Base-by-base conservation (phyloP, 2,329 filamentous ascomycete genomes). In the Cercospora zeina region DNA sequence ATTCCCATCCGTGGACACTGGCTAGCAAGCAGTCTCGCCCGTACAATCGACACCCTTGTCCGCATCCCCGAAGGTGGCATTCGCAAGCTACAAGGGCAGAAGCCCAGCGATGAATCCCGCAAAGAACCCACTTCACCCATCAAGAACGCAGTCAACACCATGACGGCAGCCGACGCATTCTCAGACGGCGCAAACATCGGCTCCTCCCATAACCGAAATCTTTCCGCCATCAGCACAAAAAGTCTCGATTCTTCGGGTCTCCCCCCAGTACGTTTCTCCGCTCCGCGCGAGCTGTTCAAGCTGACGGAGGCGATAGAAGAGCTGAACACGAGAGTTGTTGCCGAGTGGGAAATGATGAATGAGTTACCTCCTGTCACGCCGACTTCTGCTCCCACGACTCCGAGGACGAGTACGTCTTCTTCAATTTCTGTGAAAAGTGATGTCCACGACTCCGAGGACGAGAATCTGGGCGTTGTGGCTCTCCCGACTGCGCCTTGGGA, bases 21-120 rank as follows among this genome's bases (percentile, higher is more conserved):
- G 93, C 79, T 88, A 3, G 89, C 89, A 8, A 91, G 91, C 0
- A 90, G 87, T 69, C 90, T 97, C 54, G 91, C 90, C 0, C 87
- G 91, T 37, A 93, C 90, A 0, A 83, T 99, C n/a, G 89, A 93
- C 63, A 93, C 96, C 71, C 82, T 99, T 8, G 91, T 96, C 54
- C 86, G 88, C 16, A 86, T 97, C 4, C 93, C 95, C 0, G 87
- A 93, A 84, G 81, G 83, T 16, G 85, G 85, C 10, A 91, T 93
- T 4, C 89, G 95, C 4, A 89, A 89, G 61, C 80, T 91, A 19
- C 65, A 88, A 84, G 62, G 81, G 79, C 51, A 84, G 81, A 70
- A 82, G 79, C 71, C 81, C 13, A 68, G 70, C 54, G 69, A 69
- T 54, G 71, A 70, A 11, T 51, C 49, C 11, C 60, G 57, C 11